Evolutionary conservation across 768 basidiomycete genomes (phyloP), one percentile per base, ranked within the genome.

Genomic region (Melanogaster broomeanus): DNA sequence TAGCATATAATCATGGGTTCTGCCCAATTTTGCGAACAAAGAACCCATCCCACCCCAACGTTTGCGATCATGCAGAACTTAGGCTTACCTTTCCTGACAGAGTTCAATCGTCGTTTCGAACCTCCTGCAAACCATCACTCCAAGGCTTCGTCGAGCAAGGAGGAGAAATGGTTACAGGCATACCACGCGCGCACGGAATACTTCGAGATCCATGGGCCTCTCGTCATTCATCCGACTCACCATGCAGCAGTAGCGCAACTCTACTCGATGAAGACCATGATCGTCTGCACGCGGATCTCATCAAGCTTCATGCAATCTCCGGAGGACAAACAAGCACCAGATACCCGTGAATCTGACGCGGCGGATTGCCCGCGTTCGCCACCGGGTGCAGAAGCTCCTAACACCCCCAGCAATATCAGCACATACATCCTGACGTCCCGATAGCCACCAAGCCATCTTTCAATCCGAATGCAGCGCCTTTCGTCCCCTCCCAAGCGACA

Each of bases 201-300:
- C 27, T 22, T 34, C 37, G 10, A 25, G 11, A 22, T 31, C 5
- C 27, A 33, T 6, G 27, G n/a, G 6, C 49, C 22, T 24, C 35
- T n/a, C 49, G 10, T 30, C 6, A 41, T 18, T 28, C 27, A 15
- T 21, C 27, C 6, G 30, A 30, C 25, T 52, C 46, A 16, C 51
- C 45, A 6, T 48, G 51, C 42, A 53, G 42, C 37, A 48, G 46
- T 35, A 53, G 25, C 6, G 37, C 41, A 7, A 56, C 51, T 21
- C 31, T 56, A 21, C 12, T 52, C n/a, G 35, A 47, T 10, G 48
- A 49, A 25, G 54, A 52, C 15, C 22, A 41, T 39, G 53, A 54
- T 24, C 42, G 15, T 51, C 41, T 43, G 35, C 31, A 15, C 18
- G 40, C 41, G 30, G 34, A 41, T 21, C 22, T n/a, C 9, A 41